Conservation (phyloP, 768 basidiomycete species). For the Mycena kentingensis region DNA sequence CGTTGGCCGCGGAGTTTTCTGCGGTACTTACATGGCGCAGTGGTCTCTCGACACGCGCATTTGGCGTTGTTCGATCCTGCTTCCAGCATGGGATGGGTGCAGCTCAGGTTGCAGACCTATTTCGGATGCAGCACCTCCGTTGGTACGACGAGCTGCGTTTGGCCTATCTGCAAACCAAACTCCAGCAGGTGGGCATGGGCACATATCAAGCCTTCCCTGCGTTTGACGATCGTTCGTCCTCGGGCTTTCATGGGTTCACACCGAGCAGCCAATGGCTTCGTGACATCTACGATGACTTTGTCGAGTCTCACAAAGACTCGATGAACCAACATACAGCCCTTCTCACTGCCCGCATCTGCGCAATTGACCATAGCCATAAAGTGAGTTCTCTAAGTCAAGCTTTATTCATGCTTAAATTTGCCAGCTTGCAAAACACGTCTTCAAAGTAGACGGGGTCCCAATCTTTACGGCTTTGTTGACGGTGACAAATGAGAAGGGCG, state of each 20-base stretch:
- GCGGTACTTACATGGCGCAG: slow-evolving; percentile 26
- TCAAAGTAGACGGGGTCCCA: slow-evolving; percentile 5
- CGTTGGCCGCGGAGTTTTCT: slow-evolving; percentile 28
- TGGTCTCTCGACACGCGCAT: slow-evolving; percentile 21
- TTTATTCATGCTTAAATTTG: too few species aligned
- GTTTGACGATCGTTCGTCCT: slow-evolving; percentile 13
- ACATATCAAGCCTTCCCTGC: slow-evolving; percentile 19
- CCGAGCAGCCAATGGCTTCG: slow-evolving; percentile 21
- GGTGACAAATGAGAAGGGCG: neutral
- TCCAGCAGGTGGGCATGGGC: slow-evolving; percentile 1
- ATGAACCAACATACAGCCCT: slow-evolving; percentile 1
- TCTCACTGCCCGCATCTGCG: neutral
- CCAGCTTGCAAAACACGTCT: slow-evolving; percentile 1
- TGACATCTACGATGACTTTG: slow-evolving; percentile 21
- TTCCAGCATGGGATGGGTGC: slow-evolving; percentile 32
- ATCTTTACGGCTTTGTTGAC: slow-evolving; percentile 3
- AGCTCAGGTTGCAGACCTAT: slow-evolving; percentile 29
- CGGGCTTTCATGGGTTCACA: slow-evolving; percentile 16
- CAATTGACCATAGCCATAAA: slow-evolving; percentile 1
- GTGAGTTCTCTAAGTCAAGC: too few species aligned
- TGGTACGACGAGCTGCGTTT: slow-evolving; percentile 25
- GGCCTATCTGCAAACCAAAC: slow-evolving; percentile 22
- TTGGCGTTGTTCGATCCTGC: slow-evolving; percentile 21
- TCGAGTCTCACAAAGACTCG: slow-evolving; percentile 13
- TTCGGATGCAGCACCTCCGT: slow-evolving; percentile 27